Percentiles rank a stretch among this genome's conserved stretches.
These are phyloP conservation scores for Colletotrichum spinosum DNA, from an alignment of 2,329 filamentous ascomycete species.

Conservation along the genomic window DNA sequence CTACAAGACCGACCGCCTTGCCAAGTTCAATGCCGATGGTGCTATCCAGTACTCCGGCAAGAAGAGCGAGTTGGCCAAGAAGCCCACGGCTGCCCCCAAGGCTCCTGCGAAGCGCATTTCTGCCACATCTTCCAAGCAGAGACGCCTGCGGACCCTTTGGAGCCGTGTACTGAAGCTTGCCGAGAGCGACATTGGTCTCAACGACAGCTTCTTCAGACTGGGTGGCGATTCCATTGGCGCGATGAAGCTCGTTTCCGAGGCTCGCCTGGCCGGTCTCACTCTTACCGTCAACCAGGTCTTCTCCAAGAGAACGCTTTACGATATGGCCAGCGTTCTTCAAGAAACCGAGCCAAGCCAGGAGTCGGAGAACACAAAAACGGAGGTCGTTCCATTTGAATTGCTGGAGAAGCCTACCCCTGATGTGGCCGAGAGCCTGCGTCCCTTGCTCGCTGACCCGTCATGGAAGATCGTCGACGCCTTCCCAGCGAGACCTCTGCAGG, in stretches of 20 bases:
- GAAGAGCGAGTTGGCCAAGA: conserved; percentile 31
- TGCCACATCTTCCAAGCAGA: conserved; percentile 55
- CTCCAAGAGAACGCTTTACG: conserved; percentile 57
- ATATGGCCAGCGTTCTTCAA: conserved; percentile 64
- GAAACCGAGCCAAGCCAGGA: conserved; percentile 44
- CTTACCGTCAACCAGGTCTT: conserved; percentile 69
- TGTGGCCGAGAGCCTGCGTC: conserved; percentile 52
- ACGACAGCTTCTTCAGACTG: conserved; percentile 71
- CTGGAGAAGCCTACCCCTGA: conserved; percentile 59
- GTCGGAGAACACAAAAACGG: conserved; percentile 26
- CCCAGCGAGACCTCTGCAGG: conserved; percentile 69
- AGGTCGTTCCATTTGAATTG: conserved; percentile 62
- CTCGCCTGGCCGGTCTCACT: conserved; percentile 58
- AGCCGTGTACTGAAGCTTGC: conserved; percentile 56
- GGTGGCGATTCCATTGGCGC: conserved; percentile 71
- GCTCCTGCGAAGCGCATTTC: conserved; percentile 47
- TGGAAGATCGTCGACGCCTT: conserved; percentile 67
- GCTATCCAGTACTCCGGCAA: conserved; percentile 46
- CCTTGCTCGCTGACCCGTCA: conserved; percentile 61
- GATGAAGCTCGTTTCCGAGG: conserved; percentile 70
- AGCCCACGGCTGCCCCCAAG: conserved; percentile 20
- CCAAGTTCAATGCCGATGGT: conserved; percentile 49
- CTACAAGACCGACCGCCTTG: conserved; percentile 55
- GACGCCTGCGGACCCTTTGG: conserved; percentile 60
- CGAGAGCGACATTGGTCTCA: conserved; percentile 60